phyloP scores from a whole-genome alignment of 73 alveolate species.

The Vitrella brassicaformis region DNA sequence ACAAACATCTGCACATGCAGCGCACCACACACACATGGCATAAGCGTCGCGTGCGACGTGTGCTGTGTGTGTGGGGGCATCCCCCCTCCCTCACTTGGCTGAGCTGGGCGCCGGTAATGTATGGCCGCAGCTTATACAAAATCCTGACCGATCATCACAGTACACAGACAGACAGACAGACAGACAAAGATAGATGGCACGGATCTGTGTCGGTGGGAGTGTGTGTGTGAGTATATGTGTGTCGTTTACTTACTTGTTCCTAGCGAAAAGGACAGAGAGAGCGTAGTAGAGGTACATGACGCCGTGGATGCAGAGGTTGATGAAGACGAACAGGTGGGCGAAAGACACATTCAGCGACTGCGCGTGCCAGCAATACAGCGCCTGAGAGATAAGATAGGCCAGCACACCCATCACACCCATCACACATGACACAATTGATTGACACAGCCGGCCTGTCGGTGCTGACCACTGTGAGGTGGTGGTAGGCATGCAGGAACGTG shows the following conservation, averaged over 20 bases:
- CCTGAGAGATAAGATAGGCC: background rate
- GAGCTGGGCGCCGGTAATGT: background rate
- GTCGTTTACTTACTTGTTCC: no score
- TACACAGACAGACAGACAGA: no score
- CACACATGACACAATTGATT: no score
- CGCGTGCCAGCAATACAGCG: background rate
- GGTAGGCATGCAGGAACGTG: background rate
- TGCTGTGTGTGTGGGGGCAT: no score
- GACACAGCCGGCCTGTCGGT: no score
- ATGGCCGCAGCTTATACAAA: background rate
- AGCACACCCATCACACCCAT: background rate
- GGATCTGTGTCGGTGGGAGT: no score
- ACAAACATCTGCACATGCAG: background rate
- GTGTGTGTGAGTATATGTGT: no score
- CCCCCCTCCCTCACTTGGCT: no score
- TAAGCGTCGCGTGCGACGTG: no score
- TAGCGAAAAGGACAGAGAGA: background rate
- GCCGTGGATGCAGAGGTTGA: background rate
- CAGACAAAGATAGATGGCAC: no score
- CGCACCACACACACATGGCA: no score
- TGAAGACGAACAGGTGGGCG: background rate
- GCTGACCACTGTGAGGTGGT: background rate
- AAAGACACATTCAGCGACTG: background rate
- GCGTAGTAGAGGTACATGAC: background rate
- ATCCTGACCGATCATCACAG: no score